These are phyloP conservation scores for Rhizophagus sp. DNA, from an alignment of 192 early-diverging fungal genomes.

Conservation along the genomic window DNA sequence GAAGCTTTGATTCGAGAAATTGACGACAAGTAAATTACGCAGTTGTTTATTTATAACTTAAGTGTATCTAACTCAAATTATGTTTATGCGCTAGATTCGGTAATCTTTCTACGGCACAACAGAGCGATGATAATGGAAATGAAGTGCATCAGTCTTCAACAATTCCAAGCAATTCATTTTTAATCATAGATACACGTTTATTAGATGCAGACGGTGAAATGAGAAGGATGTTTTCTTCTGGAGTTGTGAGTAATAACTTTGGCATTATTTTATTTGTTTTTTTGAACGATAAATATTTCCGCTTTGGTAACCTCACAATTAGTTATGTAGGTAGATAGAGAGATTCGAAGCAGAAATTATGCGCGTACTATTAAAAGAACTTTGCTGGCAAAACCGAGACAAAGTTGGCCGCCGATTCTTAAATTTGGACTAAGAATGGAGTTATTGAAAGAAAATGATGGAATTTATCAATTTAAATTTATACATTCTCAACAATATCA, in stretches of 20 bases:
- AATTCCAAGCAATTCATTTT: slow-evolving; percentile 37
- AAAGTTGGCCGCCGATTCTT: slow-evolving; percentile 66
- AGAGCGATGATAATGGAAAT: slow-evolving; percentile 12
- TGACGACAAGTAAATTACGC: slow-evolving; percentile 53
- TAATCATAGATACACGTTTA: slow-evolving; percentile 61
- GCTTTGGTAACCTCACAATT: background rate
- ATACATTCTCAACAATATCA: slow-evolving; percentile 75
- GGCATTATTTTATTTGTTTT: background rate
- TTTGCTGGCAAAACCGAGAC: slow-evolving; percentile 66
- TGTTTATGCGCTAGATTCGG: slow-evolving; percentile 12
- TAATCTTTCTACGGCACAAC: slow-evolving; percentile 13
- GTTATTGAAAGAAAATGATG: slow-evolving; percentile 40
- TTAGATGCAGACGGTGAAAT: slow-evolving; percentile 89
- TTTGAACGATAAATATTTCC: background rate
- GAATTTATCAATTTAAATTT: slow-evolving; percentile 55
- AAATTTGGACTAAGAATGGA: slow-evolving; percentile 56
- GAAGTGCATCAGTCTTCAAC: background rate
- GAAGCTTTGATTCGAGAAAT: slow-evolving; percentile 64
- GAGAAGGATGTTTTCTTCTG: slow-evolving; percentile 86
- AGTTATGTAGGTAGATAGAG: slow-evolving; percentile 36
- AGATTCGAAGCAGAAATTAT: slow-evolving; percentile 52
- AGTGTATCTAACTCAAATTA: background rate
- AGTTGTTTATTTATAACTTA: background rate
- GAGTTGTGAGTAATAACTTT: slow-evolving; percentile 57
- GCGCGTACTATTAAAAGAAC: slow-evolving; percentile 54